Evolutionary conservation across 2,329 filamentous ascomycete species (phyloP).

Genomic region (Aspergillus tubingensis): DNA sequence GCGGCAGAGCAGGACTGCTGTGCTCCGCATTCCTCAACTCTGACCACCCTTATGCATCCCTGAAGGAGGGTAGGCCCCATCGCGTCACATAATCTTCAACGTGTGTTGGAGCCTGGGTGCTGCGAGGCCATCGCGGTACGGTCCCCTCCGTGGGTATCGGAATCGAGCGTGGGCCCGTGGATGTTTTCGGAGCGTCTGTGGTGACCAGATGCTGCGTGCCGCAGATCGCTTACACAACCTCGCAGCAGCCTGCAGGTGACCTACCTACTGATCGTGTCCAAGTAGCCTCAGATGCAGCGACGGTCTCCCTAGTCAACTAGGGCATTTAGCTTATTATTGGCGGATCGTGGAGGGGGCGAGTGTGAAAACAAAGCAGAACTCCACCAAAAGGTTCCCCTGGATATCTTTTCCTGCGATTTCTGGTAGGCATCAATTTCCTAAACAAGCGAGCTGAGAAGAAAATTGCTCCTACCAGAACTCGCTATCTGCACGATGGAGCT

Average conservation of each 20-base stretch:
- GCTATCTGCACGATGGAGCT: background rate
- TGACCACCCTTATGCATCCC: constrained; percentile 7
- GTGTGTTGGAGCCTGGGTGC: background rate
- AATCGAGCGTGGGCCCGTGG: constrained; percentile 1
- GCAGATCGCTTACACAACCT: constrained; percentile 19
- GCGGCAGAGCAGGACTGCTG: constrained; percentile 3
- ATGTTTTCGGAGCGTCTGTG: constrained; percentile 13
- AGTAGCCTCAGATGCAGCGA: constrained; percentile 12
- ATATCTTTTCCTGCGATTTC: constrained; percentile 13
- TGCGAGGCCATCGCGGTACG: background rate
- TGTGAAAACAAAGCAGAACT: background rate
- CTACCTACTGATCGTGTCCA: constrained; percentile 15
- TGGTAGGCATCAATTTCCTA: background rate
- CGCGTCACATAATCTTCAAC: constrained; percentile 1
- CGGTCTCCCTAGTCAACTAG: constrained; percentile 14
- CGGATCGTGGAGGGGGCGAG: background rate
- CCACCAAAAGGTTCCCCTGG: constrained; percentile 2
- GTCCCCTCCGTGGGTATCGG: background rate
- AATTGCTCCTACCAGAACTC: background rate
- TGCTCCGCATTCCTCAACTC: constrained; percentile 11
- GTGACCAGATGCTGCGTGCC: constrained; percentile 14
- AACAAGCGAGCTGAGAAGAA: background rate
- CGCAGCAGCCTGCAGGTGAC: constrained; percentile 20
- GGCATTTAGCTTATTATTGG: constrained; percentile 9
- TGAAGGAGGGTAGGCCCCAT: constrained; percentile 6